phyloP scores from a whole-genome alignment of 1,284 basidiomycete genomes.

The Chalciporus piperatoides region DNA sequence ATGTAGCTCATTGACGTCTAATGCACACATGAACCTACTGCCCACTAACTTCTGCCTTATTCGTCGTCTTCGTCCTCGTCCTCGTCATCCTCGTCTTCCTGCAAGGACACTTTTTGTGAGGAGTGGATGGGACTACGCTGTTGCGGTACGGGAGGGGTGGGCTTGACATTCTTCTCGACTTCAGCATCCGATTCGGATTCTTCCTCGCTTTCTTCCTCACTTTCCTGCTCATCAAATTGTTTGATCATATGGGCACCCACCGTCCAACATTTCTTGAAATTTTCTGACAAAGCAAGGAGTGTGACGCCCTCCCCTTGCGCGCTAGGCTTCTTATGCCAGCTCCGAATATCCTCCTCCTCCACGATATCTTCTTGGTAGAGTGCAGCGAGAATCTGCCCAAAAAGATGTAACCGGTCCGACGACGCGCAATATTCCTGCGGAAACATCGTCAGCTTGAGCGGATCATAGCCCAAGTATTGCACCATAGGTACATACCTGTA shows the following conservation, averaged over 20 bases:
- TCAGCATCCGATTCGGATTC: constrained; percentile 9
- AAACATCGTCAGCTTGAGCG: constrained; percentile 2
- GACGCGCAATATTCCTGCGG: constrained; percentile 58
- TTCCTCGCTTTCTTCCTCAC: constrained; percentile 41
- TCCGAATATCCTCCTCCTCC: constrained; percentile 74
- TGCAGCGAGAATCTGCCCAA: constrained; percentile 71
- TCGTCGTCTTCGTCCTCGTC: constrained; percentile 15
- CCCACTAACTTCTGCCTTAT: constrained; percentile 22
- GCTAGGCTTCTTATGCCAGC: constrained; percentile 56
- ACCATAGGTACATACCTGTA: constrained; percentile 53
- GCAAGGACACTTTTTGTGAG: constrained; percentile 17
- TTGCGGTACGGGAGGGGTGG: not conserved
- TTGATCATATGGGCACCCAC: constrained; percentile 72
- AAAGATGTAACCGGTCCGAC: constrained; percentile 58
- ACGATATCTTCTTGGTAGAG: constrained; percentile 76
- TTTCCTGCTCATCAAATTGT: constrained; percentile 74
- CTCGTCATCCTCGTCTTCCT: constrained; percentile 22
- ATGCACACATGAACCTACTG: not conserved
- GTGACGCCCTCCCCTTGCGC: constrained; percentile 49
- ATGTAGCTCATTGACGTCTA: constrained; percentile 9
- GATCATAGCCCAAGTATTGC: not conserved
- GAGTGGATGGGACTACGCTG: constrained; percentile 1
- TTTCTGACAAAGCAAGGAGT: constrained; percentile 43
- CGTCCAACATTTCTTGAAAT: constrained; percentile 64
- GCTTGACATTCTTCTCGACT: not conserved